Base-by-base conservation (phyloP, 177 flowering plant species). In the Vitis hybrid region DNA sequence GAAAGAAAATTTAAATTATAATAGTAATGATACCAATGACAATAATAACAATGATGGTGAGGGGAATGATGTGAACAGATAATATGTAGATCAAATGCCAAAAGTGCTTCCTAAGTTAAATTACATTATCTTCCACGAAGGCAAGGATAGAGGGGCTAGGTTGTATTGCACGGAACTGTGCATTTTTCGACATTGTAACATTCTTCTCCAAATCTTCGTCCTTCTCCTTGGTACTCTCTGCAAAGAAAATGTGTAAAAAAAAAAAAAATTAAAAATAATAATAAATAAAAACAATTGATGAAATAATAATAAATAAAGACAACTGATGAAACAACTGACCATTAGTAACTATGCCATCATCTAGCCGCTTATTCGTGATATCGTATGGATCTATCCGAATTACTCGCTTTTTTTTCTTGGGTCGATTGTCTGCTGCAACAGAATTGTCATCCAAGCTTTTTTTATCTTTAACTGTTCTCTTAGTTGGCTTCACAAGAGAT, bases 161-260 rank as follows among this genome's bases (percentile, higher is more conserved):
- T 61, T 86, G 80, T 79, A 95, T 95, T 63, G 97, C 98, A 74
- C 99, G 96, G 72, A 95, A 95, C 73, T 89, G 90, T n/a, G 98
- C 99, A 87, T 95, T 93, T 77, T 61, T 78, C 60, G 99, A 93
- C 66, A 89, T 62, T 70, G 84, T 83, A 71, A 50, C 74, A 56
- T 79, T 67, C 69, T 84, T 60, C 71, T 84, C 88, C 20, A 15
- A 50, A 66, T 78, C 74, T 49, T 78, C 76, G 67, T 81, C 76
- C 76, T 84, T 85, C 81, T 75, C 81, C 66, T 77, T 72, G 46
- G 41, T 35, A 15, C 30, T 73, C 69, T 85, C 93, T 88, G 81
- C 49, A 83, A 74, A 71, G 48, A 62, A 49, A 46, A 64, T n/a
- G 11, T 9, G 6, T 13, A 41, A 14, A 21, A 52, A 61, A 27